These are phyloP conservation scores for Neospermospora avenae DNA, from an alignment of 2,329 filamentous ascomycete species.

Conservation along the genomic window DNA sequence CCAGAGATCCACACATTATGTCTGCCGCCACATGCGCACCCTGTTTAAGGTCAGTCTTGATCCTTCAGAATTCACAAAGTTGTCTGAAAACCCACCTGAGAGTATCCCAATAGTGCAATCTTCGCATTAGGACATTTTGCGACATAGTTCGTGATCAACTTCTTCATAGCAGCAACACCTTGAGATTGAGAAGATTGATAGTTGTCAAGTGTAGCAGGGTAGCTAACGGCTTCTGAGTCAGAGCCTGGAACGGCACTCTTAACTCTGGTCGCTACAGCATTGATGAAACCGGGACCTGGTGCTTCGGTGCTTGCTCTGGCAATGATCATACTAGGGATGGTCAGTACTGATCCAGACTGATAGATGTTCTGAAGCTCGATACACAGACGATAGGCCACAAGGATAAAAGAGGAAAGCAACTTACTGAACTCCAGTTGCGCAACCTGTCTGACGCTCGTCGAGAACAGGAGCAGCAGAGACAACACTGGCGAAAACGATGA, in stretches of 20 bases:
- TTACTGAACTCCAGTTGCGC: not conserved
- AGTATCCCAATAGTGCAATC: constrained; percentile 36
- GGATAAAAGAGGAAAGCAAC: not conserved
- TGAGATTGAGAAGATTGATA: constrained; percentile 31
- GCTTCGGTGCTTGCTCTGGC: constrained; percentile 33
- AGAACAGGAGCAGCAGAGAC: not conserved
- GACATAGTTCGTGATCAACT: constrained; percentile 30
- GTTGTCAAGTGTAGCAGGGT: constrained; percentile 25
- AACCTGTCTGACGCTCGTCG: not conserved
- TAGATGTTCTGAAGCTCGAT: not conserved
- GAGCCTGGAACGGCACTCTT: constrained; percentile 33
- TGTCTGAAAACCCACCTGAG: constrained; percentile 21
- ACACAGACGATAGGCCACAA: not conserved
- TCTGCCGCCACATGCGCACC: constrained; percentile 25
- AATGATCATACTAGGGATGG: constrained; percentile 25
- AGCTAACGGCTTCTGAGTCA: constrained; percentile 32
- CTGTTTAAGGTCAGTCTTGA: not conserved
- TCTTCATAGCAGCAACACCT: constrained; percentile 32
- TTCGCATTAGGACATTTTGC: constrained; percentile 26
- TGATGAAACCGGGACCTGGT: constrained; percentile 31
- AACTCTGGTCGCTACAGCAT: constrained; percentile 30
- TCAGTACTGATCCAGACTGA: not conserved
- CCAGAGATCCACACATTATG: constrained; percentile 22
- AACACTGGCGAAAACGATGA: not conserved
- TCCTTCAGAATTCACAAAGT: not conserved